phyloP scores from a whole-genome alignment of 1,284 basidiomycete genomes.

The Volvariella volvacea region DNA sequence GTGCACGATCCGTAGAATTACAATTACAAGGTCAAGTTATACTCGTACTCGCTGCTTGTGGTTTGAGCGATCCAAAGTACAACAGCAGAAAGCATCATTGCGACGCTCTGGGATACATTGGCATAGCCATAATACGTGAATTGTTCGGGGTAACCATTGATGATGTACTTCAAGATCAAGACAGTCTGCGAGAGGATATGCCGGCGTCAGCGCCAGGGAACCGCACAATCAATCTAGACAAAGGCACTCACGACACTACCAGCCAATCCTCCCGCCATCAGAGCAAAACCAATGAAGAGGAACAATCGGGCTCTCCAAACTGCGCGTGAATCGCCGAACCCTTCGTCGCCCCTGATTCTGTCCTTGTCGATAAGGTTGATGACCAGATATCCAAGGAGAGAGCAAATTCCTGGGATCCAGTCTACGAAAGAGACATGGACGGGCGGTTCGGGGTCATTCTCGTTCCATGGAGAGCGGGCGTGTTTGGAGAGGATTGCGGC shows the following conservation, averaged over 20 bases:
- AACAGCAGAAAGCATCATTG: constrained; percentile 86
- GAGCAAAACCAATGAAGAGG: constrained; percentile 91
- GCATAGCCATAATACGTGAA: constrained; percentile 93
- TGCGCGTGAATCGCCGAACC: constrained; percentile 71
- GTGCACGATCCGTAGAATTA: too few relatives aligned
- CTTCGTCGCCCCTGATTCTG: constrained; percentile 77
- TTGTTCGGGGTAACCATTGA: constrained; percentile 67
- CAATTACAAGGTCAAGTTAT: constrained; percentile 68
- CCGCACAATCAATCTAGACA: constrained; percentile 1
- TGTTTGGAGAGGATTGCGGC: constrained; percentile 87
- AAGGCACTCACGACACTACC: constrained; percentile 76
- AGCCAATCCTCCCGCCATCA: constrained; percentile 94
- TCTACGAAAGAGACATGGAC: constrained; percentile 90
- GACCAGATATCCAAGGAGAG: constrained; percentile 89
- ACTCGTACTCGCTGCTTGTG: constrained; percentile 79
- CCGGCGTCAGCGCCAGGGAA: neutral
- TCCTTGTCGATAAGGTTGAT: constrained; percentile 96
- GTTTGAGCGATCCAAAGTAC: constrained; percentile 87
- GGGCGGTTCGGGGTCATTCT: constrained; percentile 57
- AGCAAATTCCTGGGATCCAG: constrained; percentile 94
- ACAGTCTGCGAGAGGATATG: constrained; percentile 56
- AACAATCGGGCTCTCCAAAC: constrained; percentile 89
- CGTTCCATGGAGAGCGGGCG: constrained; percentile 61
- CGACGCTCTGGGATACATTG: constrained; percentile 88
- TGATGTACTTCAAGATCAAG: constrained; percentile 87